phyloP scores from a whole-genome alignment of 192 early-diverging fungal species.

The Paraglomus brasilianum region DNA sequence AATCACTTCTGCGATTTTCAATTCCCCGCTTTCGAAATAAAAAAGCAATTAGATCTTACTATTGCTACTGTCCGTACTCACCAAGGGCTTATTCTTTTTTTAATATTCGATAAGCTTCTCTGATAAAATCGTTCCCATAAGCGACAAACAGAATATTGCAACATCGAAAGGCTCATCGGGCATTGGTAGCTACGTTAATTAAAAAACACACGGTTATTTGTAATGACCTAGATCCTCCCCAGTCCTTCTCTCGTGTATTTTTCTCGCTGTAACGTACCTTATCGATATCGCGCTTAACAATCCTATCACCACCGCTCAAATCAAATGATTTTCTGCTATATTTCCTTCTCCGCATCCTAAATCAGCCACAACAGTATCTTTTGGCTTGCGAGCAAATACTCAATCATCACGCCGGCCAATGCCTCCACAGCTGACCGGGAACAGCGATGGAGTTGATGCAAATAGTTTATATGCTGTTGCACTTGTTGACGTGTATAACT shows the following conservation, averaged over 20 bases:
- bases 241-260: constrained; percentile 6
- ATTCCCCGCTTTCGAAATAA: constrained; percentile 62
- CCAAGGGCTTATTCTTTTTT: constrained; percentile 58
- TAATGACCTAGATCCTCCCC: background rate
- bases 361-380: constrained; percentile 74
- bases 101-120: constrained; percentile 85
- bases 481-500: constrained; percentile 86
- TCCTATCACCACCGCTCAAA: constrained; percentile 72
- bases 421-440: constrained; percentile 83
- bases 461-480: constrained; percentile 74
- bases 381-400: constrained; percentile 55
- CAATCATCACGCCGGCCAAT: constrained; percentile 88
- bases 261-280: constrained; percentile 61
- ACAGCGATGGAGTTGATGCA: constrained; percentile 80
- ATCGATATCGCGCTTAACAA: constrained; percentile 92
- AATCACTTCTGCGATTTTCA: constrained; percentile 93
- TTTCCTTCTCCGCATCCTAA: constrained; percentile 96
- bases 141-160: constrained; percentile 86
- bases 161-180: constrained; percentile 69
- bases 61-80: background rate
- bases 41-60: background rate
- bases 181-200: constrained; percentile 59
- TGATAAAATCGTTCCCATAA: constrained; percentile 97
- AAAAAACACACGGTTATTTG: background rate
- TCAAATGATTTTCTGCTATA: constrained; percentile 88